A percentile compares a stretch with the other conserved stretches of the same genome.
Evolutionary conservation across 345 rosid species (phyloP).

Genomic region (Eutrema japonicum): DNA sequence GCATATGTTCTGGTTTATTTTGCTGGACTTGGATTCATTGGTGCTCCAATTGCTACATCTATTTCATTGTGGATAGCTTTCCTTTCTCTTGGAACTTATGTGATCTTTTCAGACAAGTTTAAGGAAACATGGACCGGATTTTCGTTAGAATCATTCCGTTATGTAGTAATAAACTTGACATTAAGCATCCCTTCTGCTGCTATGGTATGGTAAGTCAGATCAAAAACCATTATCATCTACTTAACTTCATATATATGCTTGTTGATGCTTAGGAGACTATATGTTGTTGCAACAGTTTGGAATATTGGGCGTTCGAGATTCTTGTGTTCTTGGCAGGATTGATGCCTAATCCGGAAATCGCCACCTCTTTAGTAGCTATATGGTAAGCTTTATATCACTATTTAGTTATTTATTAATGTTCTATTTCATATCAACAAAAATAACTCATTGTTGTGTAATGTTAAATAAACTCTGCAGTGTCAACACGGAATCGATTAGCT

Average conservation of each 20-base stretch:
- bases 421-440: neutral
- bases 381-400: constrained; percentile 49
- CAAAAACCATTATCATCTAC: constrained; percentile 1
- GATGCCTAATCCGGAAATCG: constrained; percentile 61
- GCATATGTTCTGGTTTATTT: constrained; percentile 51
- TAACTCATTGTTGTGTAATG: neutral
- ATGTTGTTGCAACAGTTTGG: constrained; percentile 52
- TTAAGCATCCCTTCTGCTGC: constrained; percentile 74
- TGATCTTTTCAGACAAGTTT: constrained; percentile 49
- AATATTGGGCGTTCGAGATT: constrained; percentile 81
- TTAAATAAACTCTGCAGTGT: constrained; percentile 44
- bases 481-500: constrained; percentile 63
- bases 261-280: constrained; percentile 16
- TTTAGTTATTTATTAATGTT: neutral
- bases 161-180: constrained; percentile 46
- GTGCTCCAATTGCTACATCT: constrained; percentile 76
- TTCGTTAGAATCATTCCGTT: constrained; percentile 47
- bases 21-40: constrained; percentile 59
- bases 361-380: constrained; percentile 73
- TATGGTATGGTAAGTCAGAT: constrained; percentile 68
- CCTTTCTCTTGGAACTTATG: constrained; percentile 52
- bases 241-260: neutral
- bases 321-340: constrained; percentile 76
- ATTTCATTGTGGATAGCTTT: constrained; percentile 65
- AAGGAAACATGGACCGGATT: constrained; percentile 67